phyloP scores from a whole-genome alignment of 345 rosid species.

The Kernera saxatilis region DNA sequence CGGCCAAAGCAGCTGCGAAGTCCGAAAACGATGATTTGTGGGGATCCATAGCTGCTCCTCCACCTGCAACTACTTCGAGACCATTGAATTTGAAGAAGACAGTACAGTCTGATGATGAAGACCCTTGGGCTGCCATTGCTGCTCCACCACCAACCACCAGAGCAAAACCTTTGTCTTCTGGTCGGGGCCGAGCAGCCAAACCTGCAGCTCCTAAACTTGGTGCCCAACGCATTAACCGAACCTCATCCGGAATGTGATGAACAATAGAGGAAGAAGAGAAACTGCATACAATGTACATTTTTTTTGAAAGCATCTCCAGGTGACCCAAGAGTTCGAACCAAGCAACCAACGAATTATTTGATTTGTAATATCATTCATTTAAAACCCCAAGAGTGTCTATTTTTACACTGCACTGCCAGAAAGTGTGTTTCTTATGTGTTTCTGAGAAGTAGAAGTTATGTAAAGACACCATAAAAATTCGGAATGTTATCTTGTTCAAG shows the following conservation, averaged over 20 bases:
- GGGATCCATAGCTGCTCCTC: slow-evolving; percentile 92
- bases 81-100: slow-evolving; percentile 58
- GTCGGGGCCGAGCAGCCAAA: slow-evolving; percentile 73
- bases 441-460: slow-evolving; percentile 21
- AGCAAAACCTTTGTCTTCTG: slow-evolving; percentile 66
- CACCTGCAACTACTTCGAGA: slow-evolving; percentile 60
- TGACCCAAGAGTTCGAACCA: slow-evolving; percentile 18
- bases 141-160: slow-evolving; percentile 87
- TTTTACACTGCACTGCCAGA: not conserved
- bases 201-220: slow-evolving; percentile 67
- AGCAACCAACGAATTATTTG: slow-evolving; percentile 25
- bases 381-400: slow-evolving; percentile 16
- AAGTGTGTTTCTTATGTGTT: slow-evolving; percentile 15
- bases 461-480: not conserved
- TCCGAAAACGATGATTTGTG: slow-evolving; percentile 85
- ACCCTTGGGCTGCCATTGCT: slow-evolving; percentile 95
- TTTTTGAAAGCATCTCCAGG: slow-evolving; percentile 33
- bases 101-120: slow-evolving; percentile 53
- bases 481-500: slow-evolving; percentile 10
- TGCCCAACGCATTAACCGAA: slow-evolving; percentile 88
- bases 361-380: slow-evolving; percentile 60
- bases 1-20: slow-evolving; percentile 37
- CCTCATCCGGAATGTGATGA: slow-evolving; percentile 60
- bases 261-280: slow-evolving; percentile 6
- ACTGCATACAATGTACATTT: slow-evolving; percentile 42